Base-by-base conservation (phyloP, 1,139 yeast species). In the Candida dubliniensis region DNA sequence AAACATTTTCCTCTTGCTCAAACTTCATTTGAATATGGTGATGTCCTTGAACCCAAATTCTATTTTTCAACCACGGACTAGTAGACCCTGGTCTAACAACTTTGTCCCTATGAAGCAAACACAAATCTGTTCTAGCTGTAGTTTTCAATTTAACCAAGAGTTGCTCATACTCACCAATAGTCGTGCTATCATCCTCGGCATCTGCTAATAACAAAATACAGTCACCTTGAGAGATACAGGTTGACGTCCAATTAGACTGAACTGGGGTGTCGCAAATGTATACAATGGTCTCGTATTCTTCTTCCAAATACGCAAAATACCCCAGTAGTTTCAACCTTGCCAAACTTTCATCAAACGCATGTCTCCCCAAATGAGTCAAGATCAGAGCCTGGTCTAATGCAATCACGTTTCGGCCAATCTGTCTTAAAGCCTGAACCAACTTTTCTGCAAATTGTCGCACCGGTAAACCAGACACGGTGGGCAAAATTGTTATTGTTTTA, bases 181-280 rank as follows among this genome's bases (percentile, higher is more conserved):
- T 79, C 0, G 90, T 82, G 6, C 83, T 82, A 3, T 86, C 83
- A 45, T 81, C 72, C 25, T 71, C 76, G 2, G 90, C 84, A 64
- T 85, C 87, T 0, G 91, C 93, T 14, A 86, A 60, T 11, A 87
- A 63, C 30, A 86, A 62, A 24, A 88, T 81, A 67, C 97, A 91
- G 63, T 93, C 99, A 10, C 96, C 98, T 63, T 91, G 98, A 5
- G 95, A 81, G 40, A 93, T 86, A 63, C 99, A 93, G 0, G 96
- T 88, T 8, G 82, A 78, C 0, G 97, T 89, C 99, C 99, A 93
- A 29, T 83, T 77, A 0, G 96, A 87, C 51, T 82, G 83, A 2
- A 87, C 81, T 1, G 87, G 77, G 0, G 96, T 83, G 57, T 93
- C 98, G 32, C 95, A 93, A 18, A 93, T 82, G 58, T 93, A 93